Evolutionary conservation across 495 filamentous ascomycete genomes (phyloP), one percentile per base, ranked within the genome.

Genomic region (Xylaria scruposa): DNA sequence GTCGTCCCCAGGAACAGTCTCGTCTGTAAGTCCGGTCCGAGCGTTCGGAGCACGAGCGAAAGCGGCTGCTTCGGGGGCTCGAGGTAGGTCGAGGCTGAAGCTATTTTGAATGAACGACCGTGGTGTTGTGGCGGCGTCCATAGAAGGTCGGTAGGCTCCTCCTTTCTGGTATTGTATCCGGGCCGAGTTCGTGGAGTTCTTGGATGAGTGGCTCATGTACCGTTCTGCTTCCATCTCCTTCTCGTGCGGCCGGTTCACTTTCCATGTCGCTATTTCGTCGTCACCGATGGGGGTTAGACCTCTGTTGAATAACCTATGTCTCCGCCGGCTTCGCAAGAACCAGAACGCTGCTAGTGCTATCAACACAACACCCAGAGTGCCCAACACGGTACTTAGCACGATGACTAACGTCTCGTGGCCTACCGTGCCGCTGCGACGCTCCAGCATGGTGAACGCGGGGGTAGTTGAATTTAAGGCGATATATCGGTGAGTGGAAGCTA

Each of bases 231-330:
- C 76, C 71, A 53, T 73, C 66, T 61, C 75, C 75, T 78, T 74
- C 38, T 76, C 77, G 19, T 60, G 60, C 33, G 73, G 53, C 40
- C 75, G 66, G 67, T 70, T 75, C 13, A 78, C 74, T 59, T 85
- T 87, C 85, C 85, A 87, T 24, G 82, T 83, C 53, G 81, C 85
- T 61, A 87, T 87, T 72, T 87, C 85, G 44, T 87, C 85, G 70
- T 87, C 85, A 60, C 84, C 85, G 72, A 87, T 85, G 12, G 85
- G 85, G 0, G 85, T 81, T 46, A 86, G 80, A 49, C 82, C 83
- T 58, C 85, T 77, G 4, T 78, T 76, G 51, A 85, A 82, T 68
- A 84, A 72, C 12, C 75, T 80, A 33, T 79, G 75, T n/a, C 76
- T 81, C 63, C 74, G 76, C 67, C 71, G 77, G 44, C 66, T 72